These are phyloP conservation scores for Podospora tetraspora DNA, from an alignment of 495 filamentous ascomycete species.

Conservation along the genomic window DNA sequence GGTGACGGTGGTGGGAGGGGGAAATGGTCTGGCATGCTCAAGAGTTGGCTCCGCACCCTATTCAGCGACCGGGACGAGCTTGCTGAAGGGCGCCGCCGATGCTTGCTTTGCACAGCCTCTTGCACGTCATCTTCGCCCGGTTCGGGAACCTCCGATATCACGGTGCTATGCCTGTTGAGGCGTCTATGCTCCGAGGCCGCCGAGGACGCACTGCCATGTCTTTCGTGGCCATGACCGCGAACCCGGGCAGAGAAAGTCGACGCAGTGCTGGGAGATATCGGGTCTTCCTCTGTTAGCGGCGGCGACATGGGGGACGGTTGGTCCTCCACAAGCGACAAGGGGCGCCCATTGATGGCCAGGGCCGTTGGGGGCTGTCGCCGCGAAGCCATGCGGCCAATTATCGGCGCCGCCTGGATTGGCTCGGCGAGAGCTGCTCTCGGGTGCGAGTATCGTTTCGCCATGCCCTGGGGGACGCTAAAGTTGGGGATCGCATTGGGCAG, in stretches of 20 bases:
- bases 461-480: slow-evolving; percentile 45
- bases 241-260: slow-evolving; percentile 26
- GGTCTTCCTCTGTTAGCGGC: slow-evolving; percentile 5
- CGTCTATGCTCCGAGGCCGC: not conserved
- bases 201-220: slow-evolving; percentile 2
- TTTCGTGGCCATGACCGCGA: slow-evolving; percentile 4
- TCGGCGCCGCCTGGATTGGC: slow-evolving; percentile 1
- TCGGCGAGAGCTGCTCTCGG: slow-evolving; percentile 23
- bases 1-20: slow-evolving; percentile 3
- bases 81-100: slow-evolving; percentile 6
- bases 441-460: slow-evolving; percentile 39
- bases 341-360: slow-evolving; percentile 36
- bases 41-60: not conserved
- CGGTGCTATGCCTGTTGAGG: not conserved
- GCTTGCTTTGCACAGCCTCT: not conserved
- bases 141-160: not conserved
- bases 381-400: slow-evolving; percentile 16
- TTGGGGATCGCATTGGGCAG: slow-evolving; percentile 33
- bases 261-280: slow-evolving; percentile 24
- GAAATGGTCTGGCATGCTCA: not conserved
- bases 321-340: slow-evolving; percentile 47
- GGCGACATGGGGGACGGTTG: slow-evolving; percentile 38
- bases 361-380: slow-evolving; percentile 41
- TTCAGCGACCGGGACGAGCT: slow-evolving; percentile 7
- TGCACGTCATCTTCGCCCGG: not conserved